A percentile compares a stretch with the other conserved stretches of the same genome.
Evolutionary conservation across 345 rosid genomes (phyloP).

Genomic region (Gynandropsis gynandra): DNA sequence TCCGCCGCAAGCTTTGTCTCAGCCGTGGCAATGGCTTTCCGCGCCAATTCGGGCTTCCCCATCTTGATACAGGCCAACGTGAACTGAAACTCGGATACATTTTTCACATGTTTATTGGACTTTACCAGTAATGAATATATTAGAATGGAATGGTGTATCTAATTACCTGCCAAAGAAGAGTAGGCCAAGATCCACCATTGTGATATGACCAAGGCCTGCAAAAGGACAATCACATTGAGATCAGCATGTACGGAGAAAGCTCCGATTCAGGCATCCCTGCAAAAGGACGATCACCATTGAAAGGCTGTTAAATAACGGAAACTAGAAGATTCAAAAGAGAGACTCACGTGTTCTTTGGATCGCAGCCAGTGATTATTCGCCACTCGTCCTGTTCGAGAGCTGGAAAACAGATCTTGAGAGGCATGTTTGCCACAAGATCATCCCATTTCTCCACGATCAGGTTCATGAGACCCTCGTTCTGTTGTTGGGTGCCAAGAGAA

Average conservation of each 20-base stretch:
- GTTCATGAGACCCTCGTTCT: conserved; percentile 69
- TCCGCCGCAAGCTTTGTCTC: conserved; percentile 64
- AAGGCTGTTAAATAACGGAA: background rate
- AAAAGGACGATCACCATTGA: no score
- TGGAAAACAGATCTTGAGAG: conserved; percentile 88
- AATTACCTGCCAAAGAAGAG: conserved; percentile 86
- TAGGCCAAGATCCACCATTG: conserved; percentile 99
- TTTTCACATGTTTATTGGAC: background rate
- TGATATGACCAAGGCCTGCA: conserved; percentile 97
- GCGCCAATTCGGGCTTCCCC: conserved; percentile 74
- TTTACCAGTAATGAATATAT: no score
- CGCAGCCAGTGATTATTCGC: conserved; percentile 92
- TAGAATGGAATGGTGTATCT: background rate
- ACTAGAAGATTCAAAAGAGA: conserved; percentile 5
- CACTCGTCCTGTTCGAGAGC: conserved; percentile 87
- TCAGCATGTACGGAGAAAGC: conserved; percentile 3
- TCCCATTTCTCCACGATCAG: conserved; percentile 84
- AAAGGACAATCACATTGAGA: background rate
- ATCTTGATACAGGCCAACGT: conserved; percentile 86
- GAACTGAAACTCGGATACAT: conserved; percentile 42
- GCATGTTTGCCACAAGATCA: conserved; percentile 89
- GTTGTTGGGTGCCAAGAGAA: conserved; percentile 60
- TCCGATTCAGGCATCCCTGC: no score
- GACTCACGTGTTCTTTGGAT: conserved; percentile 97
- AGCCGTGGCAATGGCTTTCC: conserved; percentile 57